Percentiles rank a stretch among this genome's conserved stretches.
Conservation (phyloP, 169 alveolate genomes). For the Plasmodium gonderi region DNA sequence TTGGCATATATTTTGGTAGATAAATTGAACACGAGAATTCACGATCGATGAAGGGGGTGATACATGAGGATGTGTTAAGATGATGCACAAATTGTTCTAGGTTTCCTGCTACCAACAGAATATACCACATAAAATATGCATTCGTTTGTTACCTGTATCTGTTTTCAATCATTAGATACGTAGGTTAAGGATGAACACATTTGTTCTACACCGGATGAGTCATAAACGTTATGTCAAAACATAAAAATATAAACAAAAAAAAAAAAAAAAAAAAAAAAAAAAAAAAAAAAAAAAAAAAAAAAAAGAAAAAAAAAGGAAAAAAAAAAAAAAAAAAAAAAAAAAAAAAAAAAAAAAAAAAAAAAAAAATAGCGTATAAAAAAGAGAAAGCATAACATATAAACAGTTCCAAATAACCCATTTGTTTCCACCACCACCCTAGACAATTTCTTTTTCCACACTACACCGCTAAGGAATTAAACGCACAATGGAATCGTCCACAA, state of each 20-base stretch:
- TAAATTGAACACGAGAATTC: too few species aligned
- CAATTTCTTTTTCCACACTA: background rate
- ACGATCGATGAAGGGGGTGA: too few species aligned
- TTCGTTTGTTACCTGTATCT: too few species aligned
- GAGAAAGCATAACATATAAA: background rate
- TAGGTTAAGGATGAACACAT: too few species aligned
- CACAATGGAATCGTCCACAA: conserved; percentile 65
- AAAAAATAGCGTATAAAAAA: background rate
- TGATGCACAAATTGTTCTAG: too few species aligned
- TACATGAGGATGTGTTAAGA: too few species aligned
- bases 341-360: background rate
- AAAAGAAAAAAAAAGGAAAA: background rate
- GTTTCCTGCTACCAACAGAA: too few species aligned
- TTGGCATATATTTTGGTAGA: too few species aligned
- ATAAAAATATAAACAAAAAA: conserved; percentile 65
- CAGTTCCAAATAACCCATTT: background rate
- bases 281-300: background rate
- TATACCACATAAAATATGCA: too few species aligned
- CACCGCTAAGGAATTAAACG: conserved; percentile 51
- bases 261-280: background rate
- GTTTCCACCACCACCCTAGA: background rate
- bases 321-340: too few species aligned
- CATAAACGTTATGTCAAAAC: background rate
- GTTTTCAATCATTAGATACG: too few species aligned
- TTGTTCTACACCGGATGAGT: too few species aligned